A percentile compares a stretch with the other conserved stretches of the same genome.
Evolutionary conservation across 306 rosid genomes (phyloP).

Genomic region (Begonia peltatifolia): DNA sequence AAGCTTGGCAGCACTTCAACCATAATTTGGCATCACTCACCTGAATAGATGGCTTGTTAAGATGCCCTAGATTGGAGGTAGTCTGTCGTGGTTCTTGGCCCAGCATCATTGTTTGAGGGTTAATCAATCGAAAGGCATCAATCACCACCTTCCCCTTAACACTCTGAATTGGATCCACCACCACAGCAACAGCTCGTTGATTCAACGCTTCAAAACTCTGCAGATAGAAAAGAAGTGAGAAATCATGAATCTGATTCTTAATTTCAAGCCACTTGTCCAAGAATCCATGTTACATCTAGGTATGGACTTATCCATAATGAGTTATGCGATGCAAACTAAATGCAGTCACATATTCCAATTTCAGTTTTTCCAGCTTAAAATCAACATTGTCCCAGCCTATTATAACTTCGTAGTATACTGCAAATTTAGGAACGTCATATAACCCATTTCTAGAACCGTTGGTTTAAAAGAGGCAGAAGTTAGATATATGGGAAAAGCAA

Average conservation of each 20-base stretch:
- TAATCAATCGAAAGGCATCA: slow-evolving; percentile 88
- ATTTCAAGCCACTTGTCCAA: background rate
- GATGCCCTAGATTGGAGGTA: slow-evolving; percentile 90
- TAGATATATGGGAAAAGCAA: no score
- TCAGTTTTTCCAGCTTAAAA: background rate
- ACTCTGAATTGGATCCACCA: slow-evolving; percentile 92
- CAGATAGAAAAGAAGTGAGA: slow-evolving; percentile 1
- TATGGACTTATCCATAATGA: background rate
- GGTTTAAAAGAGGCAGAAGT: no score
- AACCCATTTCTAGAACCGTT: no score
- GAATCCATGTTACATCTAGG: background rate
- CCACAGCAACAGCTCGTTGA: slow-evolving; percentile 95
- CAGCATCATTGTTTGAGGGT: slow-evolving; percentile 94
- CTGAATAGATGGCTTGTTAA: slow-evolving; percentile 92
- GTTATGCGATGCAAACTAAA: background rate
- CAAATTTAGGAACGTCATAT: no score
- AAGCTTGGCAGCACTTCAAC: background rate
- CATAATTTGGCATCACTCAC: slow-evolving; percentile 15
- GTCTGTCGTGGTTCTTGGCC: slow-evolving; percentile 95
- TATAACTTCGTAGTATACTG: no score
- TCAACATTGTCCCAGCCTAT: background rate
- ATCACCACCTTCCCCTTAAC: slow-evolving; percentile 96
- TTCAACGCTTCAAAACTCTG: slow-evolving; percentile 95
- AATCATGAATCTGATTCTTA: background rate
- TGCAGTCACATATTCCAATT: background rate